phyloP scores from a whole-genome alignment of 129 eudicot genomes.

The Arctium lappa region DNA sequence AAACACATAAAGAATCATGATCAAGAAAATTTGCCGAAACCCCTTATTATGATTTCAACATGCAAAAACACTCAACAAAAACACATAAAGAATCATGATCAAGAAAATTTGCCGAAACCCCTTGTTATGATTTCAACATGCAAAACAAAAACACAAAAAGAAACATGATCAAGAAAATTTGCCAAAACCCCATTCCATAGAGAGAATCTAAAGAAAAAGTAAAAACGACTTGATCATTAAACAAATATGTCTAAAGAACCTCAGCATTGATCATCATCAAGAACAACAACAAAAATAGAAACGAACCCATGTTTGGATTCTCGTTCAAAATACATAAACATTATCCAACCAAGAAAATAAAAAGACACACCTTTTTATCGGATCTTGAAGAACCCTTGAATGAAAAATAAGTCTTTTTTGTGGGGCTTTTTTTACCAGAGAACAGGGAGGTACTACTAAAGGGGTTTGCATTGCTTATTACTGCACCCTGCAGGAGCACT shows the following conservation, averaged over 20 bases:
- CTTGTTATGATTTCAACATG: constrained; percentile 17
- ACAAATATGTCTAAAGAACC: constrained; percentile 8
- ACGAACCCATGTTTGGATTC: constrained; percentile 3
- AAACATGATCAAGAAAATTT: constrained; percentile 19
- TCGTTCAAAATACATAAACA: constrained; percentile 1
- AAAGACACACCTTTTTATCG: constrained; percentile 26
- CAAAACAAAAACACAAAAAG: constrained; percentile 17
- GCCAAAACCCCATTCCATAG: neutral
- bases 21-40: constrained; percentile 5
- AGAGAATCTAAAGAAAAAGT: neutral
- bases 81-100: constrained; percentile 17
- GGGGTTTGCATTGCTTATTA: constrained; percentile 21
- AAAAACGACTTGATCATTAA: constrained; percentile 1
- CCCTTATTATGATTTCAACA: constrained; percentile 19
- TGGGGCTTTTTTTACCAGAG: constrained; percentile 22
- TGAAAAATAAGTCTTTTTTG: constrained; percentile 6
- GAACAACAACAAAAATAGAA: constrained; percentile 5
- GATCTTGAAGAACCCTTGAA: constrained; percentile 32
- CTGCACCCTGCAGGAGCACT: constrained; percentile 17
- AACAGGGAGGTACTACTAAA: constrained; percentile 17
- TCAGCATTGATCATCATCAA: constrained; percentile 29
- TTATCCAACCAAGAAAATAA: constrained; percentile 5
- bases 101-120: constrained; percentile 28
- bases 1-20: constrained; percentile 9
- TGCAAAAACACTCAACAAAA: constrained; percentile 23